Base-by-base conservation (phyloP, 1,139 yeast genomes). In the Pichia kudriavzevii region DNA sequence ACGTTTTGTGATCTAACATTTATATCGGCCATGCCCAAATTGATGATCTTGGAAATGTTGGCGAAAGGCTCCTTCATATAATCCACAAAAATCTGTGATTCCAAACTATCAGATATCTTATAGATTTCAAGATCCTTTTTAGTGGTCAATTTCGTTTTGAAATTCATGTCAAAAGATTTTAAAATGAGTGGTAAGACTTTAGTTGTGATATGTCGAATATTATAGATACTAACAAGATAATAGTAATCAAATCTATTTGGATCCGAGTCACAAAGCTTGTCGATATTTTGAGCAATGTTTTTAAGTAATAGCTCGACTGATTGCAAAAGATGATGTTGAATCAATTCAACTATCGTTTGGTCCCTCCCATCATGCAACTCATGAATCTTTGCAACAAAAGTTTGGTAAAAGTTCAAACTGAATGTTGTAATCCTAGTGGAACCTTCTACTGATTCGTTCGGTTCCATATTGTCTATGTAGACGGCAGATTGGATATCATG, bases 11-110 rank as follows among this genome's bases (percentile, higher is more conserved):
- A 27, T 4, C 61, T 50, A 81, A 81, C 73, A 35, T 63, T 60
- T 5, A 59, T 53, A n/a, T 61, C 58, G 4, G 62, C 50, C 16
- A 75, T 59, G 7, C 79, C 79, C 2, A 56, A 55, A 14, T 66
- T 59, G 10, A 78, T 51, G 2, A 67, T 65, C n/a, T 60, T 64
- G 7, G 74, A 61, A 6, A 79, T 50, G 8, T 60, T 52, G 8
- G 66, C 55, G 41, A 72, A 68, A 49, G 75, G 69, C 70, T 29
- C 67, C 56, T 26, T 68, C 72, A 55, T 74, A 70, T 27, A 79
- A 59, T 70, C 65, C n/a, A 68, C 72, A 48, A 78, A 76, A 5
- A 79, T 61, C 2, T 69, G 69, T 11, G 59, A 53, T 39, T 75
- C 78, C 55, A 73, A 62, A 35, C 66, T 65, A 17, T 67, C 69